Evolutionary conservation across 495 filamentous ascomycete species (phyloP), one percentile per base, ranked within the genome.

Genomic region (Penicillium pulvis): DNA sequence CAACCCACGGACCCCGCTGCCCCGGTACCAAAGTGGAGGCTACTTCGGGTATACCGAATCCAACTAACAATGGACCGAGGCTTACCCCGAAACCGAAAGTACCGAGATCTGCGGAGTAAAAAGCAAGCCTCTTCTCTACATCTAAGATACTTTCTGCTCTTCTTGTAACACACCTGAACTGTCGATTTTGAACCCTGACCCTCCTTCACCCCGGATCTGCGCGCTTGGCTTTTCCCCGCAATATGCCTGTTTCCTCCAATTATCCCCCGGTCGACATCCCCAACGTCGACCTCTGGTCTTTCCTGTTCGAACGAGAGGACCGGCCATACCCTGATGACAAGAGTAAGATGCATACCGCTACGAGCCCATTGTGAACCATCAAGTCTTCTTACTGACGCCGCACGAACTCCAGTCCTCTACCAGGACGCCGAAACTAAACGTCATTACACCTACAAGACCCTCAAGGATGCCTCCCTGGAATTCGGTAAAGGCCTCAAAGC

Each of bases 401-500:
- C 46, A 12, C 39, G 28, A 23, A 16, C n/a, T 23, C 12, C 39
- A 94, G 92, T 89, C 54, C 89, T 97, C 66, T 92, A 90, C 72
- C 77, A 85, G 55, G 91, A 95, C 75, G 83, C 86, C 55, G 83
- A 89, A 48, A 92, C 89, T 0, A 75, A 80, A 41, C 86, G 90
- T 24, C 80, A 81, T 14, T 89, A 96, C 71, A 96, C 87, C 55
- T 94, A 84, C 75, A 76, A 79, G n/a, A 78, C 88, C 45, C 70
- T 90, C 30, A 86, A 83, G 57, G 75, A 75, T 36, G 81, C 84
- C 16, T 87, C 90, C 3, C 70, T 86, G 48, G 83, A 86, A 23
- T 95, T 98, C 64, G 94, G 91, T 26, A 84, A 85, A 51, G 94
- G 92, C 0, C 77, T 98, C 11, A 87, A 85, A 65, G 78, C 81